phyloP scores from a whole-genome alignment of 169 alveolate genomes.

The Eimeria necatrix region DNA sequence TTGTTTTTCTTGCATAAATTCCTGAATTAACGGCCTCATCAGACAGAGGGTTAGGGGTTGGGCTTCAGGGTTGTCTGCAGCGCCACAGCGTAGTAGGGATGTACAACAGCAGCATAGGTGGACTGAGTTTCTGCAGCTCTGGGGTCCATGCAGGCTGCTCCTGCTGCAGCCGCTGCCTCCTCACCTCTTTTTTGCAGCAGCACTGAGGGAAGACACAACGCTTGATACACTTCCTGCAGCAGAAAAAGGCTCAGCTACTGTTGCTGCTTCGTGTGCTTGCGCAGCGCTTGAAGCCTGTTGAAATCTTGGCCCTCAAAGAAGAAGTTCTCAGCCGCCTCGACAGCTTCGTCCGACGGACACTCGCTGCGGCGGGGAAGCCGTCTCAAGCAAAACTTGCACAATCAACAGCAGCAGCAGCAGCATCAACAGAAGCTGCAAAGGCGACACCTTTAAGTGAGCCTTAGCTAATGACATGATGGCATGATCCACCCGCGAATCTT shows the following conservation, averaged over 20 bases:
- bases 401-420: slow-evolving; percentile 23
- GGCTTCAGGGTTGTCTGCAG: too few species aligned
- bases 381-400: background rate
- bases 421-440: background rate
- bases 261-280: background rate
- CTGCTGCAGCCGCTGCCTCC: background rate
- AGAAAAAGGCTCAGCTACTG: background rate
- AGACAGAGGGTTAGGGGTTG: too few species aligned
- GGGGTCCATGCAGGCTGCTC: background rate
- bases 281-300: slow-evolving; percentile 77
- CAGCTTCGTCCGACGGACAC: slow-evolving; percentile 1
- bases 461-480: background rate
- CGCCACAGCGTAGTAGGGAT: too few species aligned
- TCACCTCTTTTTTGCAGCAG: background rate
- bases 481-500: background rate
- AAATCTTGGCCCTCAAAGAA: slow-evolving; percentile 69
- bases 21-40: too few species aligned
- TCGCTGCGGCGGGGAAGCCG: slow-evolving; percentile 40
- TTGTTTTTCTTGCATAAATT: too few species aligned
- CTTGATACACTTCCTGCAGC: background rate
- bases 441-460: background rate
- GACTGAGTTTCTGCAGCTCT: too few species aligned
- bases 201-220: background rate
- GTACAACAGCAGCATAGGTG: too few species aligned
- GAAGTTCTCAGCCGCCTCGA: slow-evolving; percentile 52